Evolutionary conservation across 208 protist species (phyloP), one percentile per base, ranked within the genome.

Genomic region (Histomonas meleagridis): DNA sequence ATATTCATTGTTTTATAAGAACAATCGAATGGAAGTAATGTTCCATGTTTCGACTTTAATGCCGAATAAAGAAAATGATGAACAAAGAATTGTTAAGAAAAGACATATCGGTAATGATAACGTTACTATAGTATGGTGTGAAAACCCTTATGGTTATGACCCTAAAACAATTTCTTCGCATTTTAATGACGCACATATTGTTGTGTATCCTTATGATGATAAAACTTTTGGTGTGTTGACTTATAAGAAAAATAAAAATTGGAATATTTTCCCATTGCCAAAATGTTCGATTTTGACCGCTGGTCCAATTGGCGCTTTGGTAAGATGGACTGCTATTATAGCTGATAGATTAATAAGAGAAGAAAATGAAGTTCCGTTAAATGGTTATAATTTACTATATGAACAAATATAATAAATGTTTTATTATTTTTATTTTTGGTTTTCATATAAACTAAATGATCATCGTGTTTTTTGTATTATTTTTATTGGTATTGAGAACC

Each of bases 101-200:
- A 55, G 48, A 62, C 79, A 90, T 23, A 62, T 90, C 10, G 79
- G 79, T 48, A 90, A 90, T 90, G 79, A 90, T 62, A 55, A 90
- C 28, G 49, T 90, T 46, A 26, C 57, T 49, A 90, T 90, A 26
- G 28, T 90, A 32, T 90, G 79, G 79, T 43, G n/a, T 35, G 79
- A 90, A 55, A 55, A 90, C 62, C 26, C 49, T 12, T 7, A 23
- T 46, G 46, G 49, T 21, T 90, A 90, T 90, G 46, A 65, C 46
- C 1, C 46, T 18, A 28, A 10, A 18, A 38, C 48, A 10, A 90
- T 90, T 32, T 51, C 79, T 40, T 65, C 79, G 18, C 49, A 90
- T 18, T 90, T 90, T 46, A 90, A 90, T 90, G 28, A 55, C 28
- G 49, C 32, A 35, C 46, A 90, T 55, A 90, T 90, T 43, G 48